These are phyloP conservation scores for Hericium alpestre DNA, from an alignment of 768 basidiomycete species.

Conservation along the genomic window DNA sequence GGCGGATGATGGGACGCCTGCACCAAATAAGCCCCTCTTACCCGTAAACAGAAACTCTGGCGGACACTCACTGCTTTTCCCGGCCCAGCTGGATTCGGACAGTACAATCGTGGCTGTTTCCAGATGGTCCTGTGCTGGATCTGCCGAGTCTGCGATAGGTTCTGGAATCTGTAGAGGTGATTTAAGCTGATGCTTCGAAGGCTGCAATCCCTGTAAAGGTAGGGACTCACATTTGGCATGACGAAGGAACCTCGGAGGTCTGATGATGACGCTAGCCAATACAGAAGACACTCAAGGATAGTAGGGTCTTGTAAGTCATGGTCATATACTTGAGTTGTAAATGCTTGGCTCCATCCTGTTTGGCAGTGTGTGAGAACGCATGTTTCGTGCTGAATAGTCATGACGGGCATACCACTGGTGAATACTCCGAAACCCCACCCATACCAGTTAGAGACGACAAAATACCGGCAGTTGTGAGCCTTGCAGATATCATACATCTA, in stretches of 20 bases:
- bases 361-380: background rate
- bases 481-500: slow-evolving; percentile 15
- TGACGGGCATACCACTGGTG: slow-evolving; percentile 6
- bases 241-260: slow-evolving; percentile 5
- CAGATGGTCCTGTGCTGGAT: background rate
- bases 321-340: slow-evolving; percentile 2
- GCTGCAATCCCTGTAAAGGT: no score
- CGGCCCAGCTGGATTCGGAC: slow-evolving; percentile 5
- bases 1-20: background rate
- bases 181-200: no score
- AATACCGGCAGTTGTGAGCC: slow-evolving; percentile 11
- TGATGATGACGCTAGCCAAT: slow-evolving; percentile 13
- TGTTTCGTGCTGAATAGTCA: background rate
- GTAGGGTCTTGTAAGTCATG: slow-evolving; percentile 2
- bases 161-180: background rate
- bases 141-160: background rate
- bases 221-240: slow-evolving; percentile 13
- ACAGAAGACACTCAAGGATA: slow-evolving; percentile 7
- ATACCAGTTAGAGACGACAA: slow-evolving; percentile 16
- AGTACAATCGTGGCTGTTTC: background rate
- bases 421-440: slow-evolving; percentile 18
- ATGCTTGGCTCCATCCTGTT: slow-evolving; percentile 9
- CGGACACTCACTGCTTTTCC: slow-evolving; percentile 6
- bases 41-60: no score
- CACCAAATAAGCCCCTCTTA: no score